Evolutionary conservation across 495 filamentous ascomycete species (phyloP), one percentile per base, ranked within the genome.

Genomic region (Hyaloscypha finlandica): DNA sequence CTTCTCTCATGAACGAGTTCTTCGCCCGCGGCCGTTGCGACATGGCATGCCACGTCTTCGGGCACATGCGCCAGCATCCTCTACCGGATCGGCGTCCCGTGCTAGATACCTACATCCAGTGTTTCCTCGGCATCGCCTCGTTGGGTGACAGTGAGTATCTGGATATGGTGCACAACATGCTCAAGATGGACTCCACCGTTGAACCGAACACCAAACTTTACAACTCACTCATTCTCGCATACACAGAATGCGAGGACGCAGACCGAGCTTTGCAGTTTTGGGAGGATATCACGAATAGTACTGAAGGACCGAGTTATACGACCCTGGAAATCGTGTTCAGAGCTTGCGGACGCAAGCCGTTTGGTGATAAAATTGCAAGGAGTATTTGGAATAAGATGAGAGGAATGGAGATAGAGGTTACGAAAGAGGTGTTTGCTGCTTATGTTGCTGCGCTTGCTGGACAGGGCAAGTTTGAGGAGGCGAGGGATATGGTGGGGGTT

Each of bases 151-250:
- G 77, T 3, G 88, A 91, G 39, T 85, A 85, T 48, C 77, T 97
- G 37, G 82, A 87, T 64, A 83, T 89, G 45, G 84, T 96, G 19
- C 90, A 96, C 74, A 97, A 97, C 71, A 93, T 96, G 86, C 81
- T 97, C 56, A 97, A 96, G 77, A 87, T 98, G 68, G 95, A 98
- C 77, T 79, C 87, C 9, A 82, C 85, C 53, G 81, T 98, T 42
- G 89, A 95, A 65, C 81, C 89, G 19, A 89, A 87, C 74, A 97
- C 94, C 2, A 79, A 79, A 58, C 75, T 98, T 1, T 81, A 87
- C 59, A 97, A 97, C 70, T 84, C 88, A 0, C 79, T 99, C 31
- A 97, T 99, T 90, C 80, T 94, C 31, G 95, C 90, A 0, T 94
- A 96, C 72, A 83, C 84, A 2, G 83, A 84, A 1, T 90, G 88